These are phyloP conservation scores for Otatea glauca DNA, from an alignment of 176 grass and related monocot genomes.

Conservation along the genomic window DNA sequence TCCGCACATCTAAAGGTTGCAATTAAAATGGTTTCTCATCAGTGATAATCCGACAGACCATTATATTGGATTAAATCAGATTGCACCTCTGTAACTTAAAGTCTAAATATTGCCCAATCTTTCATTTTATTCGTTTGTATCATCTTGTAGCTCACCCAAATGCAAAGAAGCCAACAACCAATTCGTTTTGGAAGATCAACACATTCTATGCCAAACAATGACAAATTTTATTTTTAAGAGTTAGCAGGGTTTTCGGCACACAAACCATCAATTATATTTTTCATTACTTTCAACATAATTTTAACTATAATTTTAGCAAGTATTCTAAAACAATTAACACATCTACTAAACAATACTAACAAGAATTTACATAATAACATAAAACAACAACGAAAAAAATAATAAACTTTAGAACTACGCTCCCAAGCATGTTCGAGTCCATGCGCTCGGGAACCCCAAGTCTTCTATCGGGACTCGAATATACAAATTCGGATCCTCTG, in stretches of 20 bases:
- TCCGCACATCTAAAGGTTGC: neutral
- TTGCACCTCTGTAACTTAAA: conserved; percentile 5
- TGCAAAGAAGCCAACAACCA: neutral
- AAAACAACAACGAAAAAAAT: too few species aligned
- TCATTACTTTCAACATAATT: too few species aligned
- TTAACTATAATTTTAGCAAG: too few species aligned
- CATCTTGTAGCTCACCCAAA: neutral
- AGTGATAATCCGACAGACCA: conserved; percentile 1
- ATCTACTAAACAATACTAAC: too few species aligned
- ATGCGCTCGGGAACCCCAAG: too few species aligned
- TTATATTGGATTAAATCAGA: neutral
- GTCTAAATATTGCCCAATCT: neutral
- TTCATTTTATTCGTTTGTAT: neutral
- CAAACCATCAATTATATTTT: neutral
- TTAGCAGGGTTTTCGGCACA: neutral
- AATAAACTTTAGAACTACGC: too few species aligned
- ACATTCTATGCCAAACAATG: neutral
- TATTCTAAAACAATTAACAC: too few species aligned
- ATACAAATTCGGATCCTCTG: too few species aligned
- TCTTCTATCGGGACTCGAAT: too few species aligned
- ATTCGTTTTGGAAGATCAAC: neutral
- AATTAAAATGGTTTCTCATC: conserved; percentile 7
- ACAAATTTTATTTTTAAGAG: neutral
- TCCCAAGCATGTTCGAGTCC: too few species aligned
- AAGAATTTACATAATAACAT: too few species aligned